Conservation (phyloP, 352 stramenopile species). For the Blastocystis sp. region DNA sequence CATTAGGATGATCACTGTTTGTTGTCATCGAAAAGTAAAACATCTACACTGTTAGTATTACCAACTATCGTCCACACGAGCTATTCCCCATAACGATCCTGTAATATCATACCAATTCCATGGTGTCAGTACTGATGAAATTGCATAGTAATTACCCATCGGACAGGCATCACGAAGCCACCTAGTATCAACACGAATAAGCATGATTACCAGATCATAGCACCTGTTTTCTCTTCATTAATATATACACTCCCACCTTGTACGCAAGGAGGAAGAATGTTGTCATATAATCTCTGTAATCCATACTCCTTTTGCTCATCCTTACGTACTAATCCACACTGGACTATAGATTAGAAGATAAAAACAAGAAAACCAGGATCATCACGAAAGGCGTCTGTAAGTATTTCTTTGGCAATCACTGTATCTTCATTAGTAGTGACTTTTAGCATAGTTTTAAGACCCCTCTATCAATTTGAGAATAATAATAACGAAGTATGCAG, state of each 20-base stretch:
- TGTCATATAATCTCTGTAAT: slow-evolving; percentile 3
- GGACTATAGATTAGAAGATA: background rate
- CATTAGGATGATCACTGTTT: background rate
- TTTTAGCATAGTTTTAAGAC: background rate
- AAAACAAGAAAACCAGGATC: slow-evolving; percentile 1
- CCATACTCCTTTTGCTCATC: background rate
- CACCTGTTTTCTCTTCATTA: slow-evolving; percentile 1
- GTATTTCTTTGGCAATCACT: background rate
- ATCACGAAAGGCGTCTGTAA: background rate
- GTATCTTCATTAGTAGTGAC: background rate
- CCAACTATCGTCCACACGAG: background rate
- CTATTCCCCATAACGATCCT: background rate
- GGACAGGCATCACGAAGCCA: background rate
- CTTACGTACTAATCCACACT: background rate
- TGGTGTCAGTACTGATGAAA: background rate
- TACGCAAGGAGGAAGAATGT: slow-evolving; percentile 7
- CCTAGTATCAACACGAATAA: background rate
- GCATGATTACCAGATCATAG: background rate
- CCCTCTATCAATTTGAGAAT: background rate
- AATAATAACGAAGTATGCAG: background rate
- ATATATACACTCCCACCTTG: background rate
- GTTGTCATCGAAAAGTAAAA: background rate
- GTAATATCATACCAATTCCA: background rate
- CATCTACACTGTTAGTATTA: background rate
- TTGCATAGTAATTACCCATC: background rate